These are phyloP conservation scores for Fusarium continuum DNA, from an alignment of 2,329 filamentous ascomycete genomes.

Conservation along the genomic window DNA sequence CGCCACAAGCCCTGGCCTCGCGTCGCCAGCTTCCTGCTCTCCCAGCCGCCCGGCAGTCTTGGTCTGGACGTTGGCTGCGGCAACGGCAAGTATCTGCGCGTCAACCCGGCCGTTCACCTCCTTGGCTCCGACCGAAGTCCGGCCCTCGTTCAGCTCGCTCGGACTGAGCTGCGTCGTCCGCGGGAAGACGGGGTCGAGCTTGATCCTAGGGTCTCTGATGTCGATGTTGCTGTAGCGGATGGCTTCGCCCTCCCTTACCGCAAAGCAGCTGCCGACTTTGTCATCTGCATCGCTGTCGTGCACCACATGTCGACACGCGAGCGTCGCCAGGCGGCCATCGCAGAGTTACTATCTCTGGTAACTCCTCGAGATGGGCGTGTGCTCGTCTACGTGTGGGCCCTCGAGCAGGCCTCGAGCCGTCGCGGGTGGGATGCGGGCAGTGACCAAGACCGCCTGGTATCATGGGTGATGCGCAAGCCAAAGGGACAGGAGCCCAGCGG, in stretches of 20 bases:
- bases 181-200: constrained; percentile 20
- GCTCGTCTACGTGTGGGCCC: constrained; percentile 92
- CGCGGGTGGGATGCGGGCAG: constrained; percentile 87
- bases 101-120: constrained; percentile 81
- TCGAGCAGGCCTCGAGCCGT: constrained; percentile 88
- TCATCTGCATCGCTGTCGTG: constrained; percentile 91
- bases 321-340: constrained; percentile 77
- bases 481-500: constrained; percentile 52
- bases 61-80: constrained; percentile 95
- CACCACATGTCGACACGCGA: constrained; percentile 87
- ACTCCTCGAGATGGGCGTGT: constrained; percentile 69
- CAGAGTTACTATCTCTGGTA: constrained; percentile 74
- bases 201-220: constrained; percentile 51
- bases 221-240: constrained; percentile 81
- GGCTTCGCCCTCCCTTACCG: constrained; percentile 85
- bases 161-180: constrained; percentile 38
- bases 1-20: constrained; percentile 91
- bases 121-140: constrained; percentile 84
- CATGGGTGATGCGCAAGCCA: constrained; percentile 77
- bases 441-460: constrained; percentile 92
- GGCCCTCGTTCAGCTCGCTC: constrained; percentile 62
- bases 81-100: constrained; percentile 92
- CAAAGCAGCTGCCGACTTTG: constrained; percentile 72
- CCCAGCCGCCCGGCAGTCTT: constrained; percentile 73
- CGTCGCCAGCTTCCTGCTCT: constrained; percentile 78